Percentiles rank a stretch among this genome's conserved stretches.
Evolutionary conservation across 257 asterid genomes (phyloP).

Genomic region (Gentiana straminea): DNA sequence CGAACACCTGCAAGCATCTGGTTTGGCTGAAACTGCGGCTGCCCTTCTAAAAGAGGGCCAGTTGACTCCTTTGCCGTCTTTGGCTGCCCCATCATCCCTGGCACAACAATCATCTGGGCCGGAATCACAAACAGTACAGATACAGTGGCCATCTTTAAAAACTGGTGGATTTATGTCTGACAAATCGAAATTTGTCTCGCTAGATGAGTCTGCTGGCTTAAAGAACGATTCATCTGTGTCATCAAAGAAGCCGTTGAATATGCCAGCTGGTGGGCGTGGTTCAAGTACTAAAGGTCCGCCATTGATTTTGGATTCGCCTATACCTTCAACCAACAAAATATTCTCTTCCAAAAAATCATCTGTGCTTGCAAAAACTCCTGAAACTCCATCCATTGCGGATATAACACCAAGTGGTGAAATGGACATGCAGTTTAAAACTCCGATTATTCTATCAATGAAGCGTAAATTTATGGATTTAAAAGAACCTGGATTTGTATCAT

Average conservation of each 20-base stretch:
- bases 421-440: conserved; percentile 55
- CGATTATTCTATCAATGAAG: conserved; percentile 78
- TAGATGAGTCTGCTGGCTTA: conserved; percentile 34
- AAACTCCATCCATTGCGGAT: conserved; percentile 40
- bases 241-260: conserved; percentile 44
- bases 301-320: conserved; percentile 35
- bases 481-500: conserved; percentile 35
- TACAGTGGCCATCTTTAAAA: conserved; percentile 92
- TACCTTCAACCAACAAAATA: conserved; percentile 30
- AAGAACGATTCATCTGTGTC: conserved; percentile 38
- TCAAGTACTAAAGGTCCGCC: conserved; percentile 22
- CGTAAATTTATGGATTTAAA: conserved; percentile 65
- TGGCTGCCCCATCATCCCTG: conserved; percentile 80
- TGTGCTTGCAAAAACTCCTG: conserved; percentile 28
- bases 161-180: conserved; percentile 64
- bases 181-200: conserved; percentile 33
- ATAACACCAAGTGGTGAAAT: conserved; percentile 36
- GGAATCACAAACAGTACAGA: conserved; percentile 54
- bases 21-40: conserved; percentile 59
- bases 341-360: conserved; percentile 27
- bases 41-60: conserved; percentile 85
- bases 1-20: conserved; percentile 94
- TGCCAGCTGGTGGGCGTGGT: conserved; percentile 34
- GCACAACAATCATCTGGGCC: conserved; percentile 59
- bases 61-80: conserved; percentile 79